Conservation (phyloP, 345 rosid genomes). For the Populus simonii region DNA sequence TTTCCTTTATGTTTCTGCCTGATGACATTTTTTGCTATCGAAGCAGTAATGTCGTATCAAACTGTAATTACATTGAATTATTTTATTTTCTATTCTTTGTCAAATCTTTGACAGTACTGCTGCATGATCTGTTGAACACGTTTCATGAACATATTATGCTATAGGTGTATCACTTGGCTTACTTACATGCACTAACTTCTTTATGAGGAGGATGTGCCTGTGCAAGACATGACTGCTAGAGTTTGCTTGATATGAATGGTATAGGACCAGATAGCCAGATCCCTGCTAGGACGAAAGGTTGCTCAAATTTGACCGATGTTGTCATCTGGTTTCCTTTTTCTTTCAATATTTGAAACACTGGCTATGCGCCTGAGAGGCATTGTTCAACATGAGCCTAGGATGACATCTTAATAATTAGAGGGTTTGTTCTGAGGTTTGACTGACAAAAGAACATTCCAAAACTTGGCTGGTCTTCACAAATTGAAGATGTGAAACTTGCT, state of each 20-base stretch:
- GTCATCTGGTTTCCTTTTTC: not conserved
- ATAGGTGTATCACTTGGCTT: not conserved
- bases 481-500: not conserved
- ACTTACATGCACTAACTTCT: not conserved
- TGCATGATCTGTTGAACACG: not conserved
- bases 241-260: not conserved
- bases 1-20: not conserved
- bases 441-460: not conserved
- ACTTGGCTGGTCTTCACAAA: not conserved
- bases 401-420: not conserved
- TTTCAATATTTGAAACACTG: not conserved
- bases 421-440: not conserved
- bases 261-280: not conserved
- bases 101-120: not conserved
- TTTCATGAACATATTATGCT: not conserved
- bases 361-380: not conserved
- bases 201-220: not conserved
- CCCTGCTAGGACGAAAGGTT: not conserved
- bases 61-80: not conserved
- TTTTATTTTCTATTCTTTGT: not conserved
- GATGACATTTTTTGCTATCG: not conserved
- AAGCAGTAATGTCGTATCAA: not conserved
- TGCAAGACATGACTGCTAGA: not conserved
- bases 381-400: not conserved
- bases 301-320: not conserved